phyloP scores from a whole-genome alignment of 345 rosid genomes.

The Acer saccharum region DNA sequence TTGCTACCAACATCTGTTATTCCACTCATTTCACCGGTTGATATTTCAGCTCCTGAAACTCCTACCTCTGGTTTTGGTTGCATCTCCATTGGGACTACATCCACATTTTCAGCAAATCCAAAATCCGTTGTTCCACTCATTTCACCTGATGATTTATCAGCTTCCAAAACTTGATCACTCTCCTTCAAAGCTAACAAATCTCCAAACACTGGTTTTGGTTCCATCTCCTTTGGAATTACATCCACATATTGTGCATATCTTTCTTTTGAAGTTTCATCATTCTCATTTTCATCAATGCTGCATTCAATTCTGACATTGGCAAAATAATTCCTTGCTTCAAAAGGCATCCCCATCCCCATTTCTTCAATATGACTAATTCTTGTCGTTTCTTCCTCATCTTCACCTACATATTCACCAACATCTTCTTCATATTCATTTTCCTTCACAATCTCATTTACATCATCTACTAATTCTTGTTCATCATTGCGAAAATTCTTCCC shows the following conservation, averaged over 20 bases:
- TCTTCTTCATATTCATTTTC: constrained; percentile 13
- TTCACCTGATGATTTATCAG: background rate
- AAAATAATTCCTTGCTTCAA: constrained; percentile 10
- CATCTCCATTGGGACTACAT: background rate
- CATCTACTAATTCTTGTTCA: background rate
- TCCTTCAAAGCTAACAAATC: background rate
- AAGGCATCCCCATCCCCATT: background rate
- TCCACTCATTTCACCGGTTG: background rate
- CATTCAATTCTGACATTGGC: constrained; percentile 8
- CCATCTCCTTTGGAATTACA: background rate
- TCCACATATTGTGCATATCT: background rate
- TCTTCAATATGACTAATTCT: constrained; percentile 11
- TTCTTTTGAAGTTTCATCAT: background rate
- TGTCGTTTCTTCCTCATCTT: constrained; percentile 9
- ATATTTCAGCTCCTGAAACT: background rate
- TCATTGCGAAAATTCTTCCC: background rate
- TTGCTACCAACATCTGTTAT: constrained; percentile 1
- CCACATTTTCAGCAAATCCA: background rate
- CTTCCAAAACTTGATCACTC: background rate
- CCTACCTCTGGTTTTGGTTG: background rate
- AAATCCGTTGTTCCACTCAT: background rate
- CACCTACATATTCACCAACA: background rate
- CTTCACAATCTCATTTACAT: background rate
- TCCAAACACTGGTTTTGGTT: background rate
- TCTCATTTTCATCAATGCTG: constrained; percentile 16